Base-by-base conservation (phyloP, 805 yeast genomes). In the Alloascoidea africana region DNA sequence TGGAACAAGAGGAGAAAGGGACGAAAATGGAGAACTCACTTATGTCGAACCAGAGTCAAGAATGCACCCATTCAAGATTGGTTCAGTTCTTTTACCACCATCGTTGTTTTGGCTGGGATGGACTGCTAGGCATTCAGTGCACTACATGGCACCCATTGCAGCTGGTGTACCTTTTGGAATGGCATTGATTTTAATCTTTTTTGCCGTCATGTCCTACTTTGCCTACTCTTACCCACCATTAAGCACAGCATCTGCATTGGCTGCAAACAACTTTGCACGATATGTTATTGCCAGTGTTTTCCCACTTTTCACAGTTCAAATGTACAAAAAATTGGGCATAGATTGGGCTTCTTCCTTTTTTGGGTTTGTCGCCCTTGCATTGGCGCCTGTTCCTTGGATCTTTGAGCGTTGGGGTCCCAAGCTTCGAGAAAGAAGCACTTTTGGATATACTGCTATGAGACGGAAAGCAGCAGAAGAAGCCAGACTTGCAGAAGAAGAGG, bases 241-340 rank as follows among this genome's bases (percentile, higher is more conserved):
- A 23, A 67, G 69, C 23, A 79, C 84, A 16, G 94, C 95, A 0
- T 76, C 89, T n/a, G 89, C 93, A 2, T 56, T 84, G 43, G 94
- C 94, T 27, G 95, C 94, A 11, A 86, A 85, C 58, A 83, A 82
- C 53, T 62, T 86, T 50, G 56, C 77, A 40, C 70, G 96, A 59
- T 84, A 83, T 52, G 46, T 77, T 23, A 54, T 80, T 43, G 84
- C 93, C 5, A 74, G 84, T 4, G 82, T 76, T 15, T 77, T 86
- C 65, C 95, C 95, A 40, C 63, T 86, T 41, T 85, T 86, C 59
- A 81, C 86, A 1, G 70, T 75, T 15, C 95, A 85, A 58, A 82
- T 86, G 94, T 77, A 79, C 60, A 53, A 66, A 14, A 74, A 66
- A 34, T 61, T 86, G 49, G 74, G 74, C 32, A 70, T 76, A 45